These are phyloP conservation scores for Triglochin maritima DNA, from an alignment of 106 monocot species.

Conservation along the genomic window DNA sequence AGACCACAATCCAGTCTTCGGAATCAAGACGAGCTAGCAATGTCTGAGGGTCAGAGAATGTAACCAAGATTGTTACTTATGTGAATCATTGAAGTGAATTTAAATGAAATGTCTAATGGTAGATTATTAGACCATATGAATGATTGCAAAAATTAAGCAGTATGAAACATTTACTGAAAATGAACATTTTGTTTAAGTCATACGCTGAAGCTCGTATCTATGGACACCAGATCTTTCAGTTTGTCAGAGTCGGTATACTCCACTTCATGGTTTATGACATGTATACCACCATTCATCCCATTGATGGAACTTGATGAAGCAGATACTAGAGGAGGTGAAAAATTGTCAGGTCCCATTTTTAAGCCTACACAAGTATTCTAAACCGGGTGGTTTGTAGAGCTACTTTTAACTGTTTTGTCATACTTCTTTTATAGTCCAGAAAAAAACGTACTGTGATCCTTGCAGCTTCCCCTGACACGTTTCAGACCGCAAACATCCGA, in stretches of 20 bases:
- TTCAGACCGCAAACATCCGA: neutral
- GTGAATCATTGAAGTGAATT: too few relatives aligned
- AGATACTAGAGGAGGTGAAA: conserved; percentile 10
- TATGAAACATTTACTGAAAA: neutral
- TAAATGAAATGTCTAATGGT: too few relatives aligned
- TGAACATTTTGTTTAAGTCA: conserved; percentile 6
- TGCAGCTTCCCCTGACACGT: neutral
- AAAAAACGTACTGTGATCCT: conserved; percentile 1
- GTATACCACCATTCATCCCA: conserved; percentile 27
- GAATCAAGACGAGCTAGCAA: conserved; percentile 65
- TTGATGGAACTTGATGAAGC: conserved; percentile 11
- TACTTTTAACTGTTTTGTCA: conserved; percentile 23
- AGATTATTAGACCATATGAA: too few relatives aligned
- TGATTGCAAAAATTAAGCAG: too few relatives aligned
- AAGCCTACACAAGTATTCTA: conserved; percentile 20
- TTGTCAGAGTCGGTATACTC: conserved; percentile 89
- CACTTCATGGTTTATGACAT: conserved; percentile 44
- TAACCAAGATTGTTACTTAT: neutral
- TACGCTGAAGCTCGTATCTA: conserved; percentile 58
- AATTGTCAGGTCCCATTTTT: conserved; percentile 24
- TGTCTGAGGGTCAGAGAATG: conserved; percentile 31
- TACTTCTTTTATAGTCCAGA: conserved; percentile 10
- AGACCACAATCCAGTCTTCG: conserved; percentile 77
- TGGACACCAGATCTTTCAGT: conserved; percentile 51
- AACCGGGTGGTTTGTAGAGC: conserved; percentile 24